These are phyloP conservation scores for Yamadazyma tumulicola DNA, from an alignment of 805 yeast genomes.

Conservation along the genomic window DNA sequence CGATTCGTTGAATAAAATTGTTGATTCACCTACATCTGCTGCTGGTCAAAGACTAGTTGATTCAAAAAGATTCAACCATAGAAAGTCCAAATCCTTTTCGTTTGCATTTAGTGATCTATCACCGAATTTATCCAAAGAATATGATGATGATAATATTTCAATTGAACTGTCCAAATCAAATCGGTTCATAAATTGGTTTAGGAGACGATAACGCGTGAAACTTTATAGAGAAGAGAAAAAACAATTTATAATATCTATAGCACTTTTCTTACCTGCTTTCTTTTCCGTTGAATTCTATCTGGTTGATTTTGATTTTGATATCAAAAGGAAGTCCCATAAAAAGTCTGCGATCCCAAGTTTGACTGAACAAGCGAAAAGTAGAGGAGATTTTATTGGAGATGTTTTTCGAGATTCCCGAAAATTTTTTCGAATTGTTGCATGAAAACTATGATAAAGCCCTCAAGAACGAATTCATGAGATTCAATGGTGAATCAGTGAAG, in stretches of 20 bases:
- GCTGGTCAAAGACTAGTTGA: conserved; percentile 3
- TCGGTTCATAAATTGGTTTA: conserved; percentile 24
- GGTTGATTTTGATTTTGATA: too few species aligned
- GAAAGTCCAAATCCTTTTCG: conserved; percentile 21
- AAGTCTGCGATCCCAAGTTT: too few species aligned
- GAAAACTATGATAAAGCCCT: conserved; percentile 49
- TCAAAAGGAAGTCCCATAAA: too few species aligned
- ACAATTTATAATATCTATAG: not conserved
- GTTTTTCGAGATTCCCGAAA: conserved; percentile 30
- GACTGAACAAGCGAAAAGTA: too few species aligned
- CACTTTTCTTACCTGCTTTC: too few species aligned
- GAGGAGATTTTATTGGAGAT: too few species aligned
- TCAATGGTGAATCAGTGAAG: conserved; percentile 46
- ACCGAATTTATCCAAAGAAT: conserved; percentile 14
- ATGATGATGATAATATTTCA: conserved; percentile 12
- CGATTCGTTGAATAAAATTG: not conserved
- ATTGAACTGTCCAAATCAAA: conserved; percentile 13
- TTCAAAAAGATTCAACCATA: too few species aligned
- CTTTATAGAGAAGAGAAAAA: not conserved
- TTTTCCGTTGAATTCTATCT: too few species aligned
- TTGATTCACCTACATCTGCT: not conserved
- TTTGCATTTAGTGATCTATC: conserved; percentile 17
- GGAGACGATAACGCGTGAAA: conserved; percentile 14
- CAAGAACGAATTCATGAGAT: conserved; percentile 42
- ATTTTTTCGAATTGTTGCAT: conserved; percentile 33